Evolutionary conservation across 106 monocot genomes (phyloP).

Genomic region (Iris macrosiphon): DNA sequence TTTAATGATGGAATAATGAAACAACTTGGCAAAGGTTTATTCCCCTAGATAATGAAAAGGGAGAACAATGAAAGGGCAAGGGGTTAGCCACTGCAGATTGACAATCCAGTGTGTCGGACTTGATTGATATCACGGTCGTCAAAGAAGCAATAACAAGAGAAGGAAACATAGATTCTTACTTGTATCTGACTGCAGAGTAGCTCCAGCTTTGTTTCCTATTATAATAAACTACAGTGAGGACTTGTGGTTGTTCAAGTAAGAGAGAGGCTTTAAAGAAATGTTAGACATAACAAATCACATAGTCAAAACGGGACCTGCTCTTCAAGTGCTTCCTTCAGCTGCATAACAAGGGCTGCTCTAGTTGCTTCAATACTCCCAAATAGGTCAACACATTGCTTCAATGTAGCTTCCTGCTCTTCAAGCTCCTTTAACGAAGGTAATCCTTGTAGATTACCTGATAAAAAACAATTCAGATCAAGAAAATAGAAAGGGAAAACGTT

Average conservation of each 20-base stretch:
- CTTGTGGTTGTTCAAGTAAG: background rate
- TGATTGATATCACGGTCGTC: too few species aligned
- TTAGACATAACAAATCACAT: background rate
- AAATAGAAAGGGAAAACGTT: background rate
- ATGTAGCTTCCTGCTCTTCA: slow-evolving; percentile 61
- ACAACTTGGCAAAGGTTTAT: too few species aligned
- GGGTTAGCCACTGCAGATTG: too few species aligned
- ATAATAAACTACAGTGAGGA: slow-evolving; percentile 6
- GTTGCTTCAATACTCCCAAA: slow-evolving; percentile 55
- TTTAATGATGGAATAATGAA: too few species aligned
- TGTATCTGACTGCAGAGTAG: slow-evolving; percentile 56
- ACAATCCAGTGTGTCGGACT: too few species aligned
- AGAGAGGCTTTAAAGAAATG: background rate
- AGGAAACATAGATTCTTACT: slow-evolving; percentile 37
- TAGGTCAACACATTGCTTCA: slow-evolving; percentile 74
- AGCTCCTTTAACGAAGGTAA: slow-evolving; percentile 41
- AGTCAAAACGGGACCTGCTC: slow-evolving; percentile 58
- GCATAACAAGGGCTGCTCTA: slow-evolving; percentile 51
- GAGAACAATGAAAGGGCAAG: too few species aligned
- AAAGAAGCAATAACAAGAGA: background rate
- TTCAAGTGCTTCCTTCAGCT: slow-evolving; percentile 71
- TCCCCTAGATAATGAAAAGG: too few species aligned
- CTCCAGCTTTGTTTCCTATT: slow-evolving; percentile 79
- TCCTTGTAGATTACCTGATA: slow-evolving; percentile 51
- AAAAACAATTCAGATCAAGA: background rate